A percentile compares a stretch with the other conserved stretches of the same genome.
phyloP scores from a whole-genome alignment of 2,329 filamentous ascomycete genomes.

The Xylariaceae sp. region DNA sequence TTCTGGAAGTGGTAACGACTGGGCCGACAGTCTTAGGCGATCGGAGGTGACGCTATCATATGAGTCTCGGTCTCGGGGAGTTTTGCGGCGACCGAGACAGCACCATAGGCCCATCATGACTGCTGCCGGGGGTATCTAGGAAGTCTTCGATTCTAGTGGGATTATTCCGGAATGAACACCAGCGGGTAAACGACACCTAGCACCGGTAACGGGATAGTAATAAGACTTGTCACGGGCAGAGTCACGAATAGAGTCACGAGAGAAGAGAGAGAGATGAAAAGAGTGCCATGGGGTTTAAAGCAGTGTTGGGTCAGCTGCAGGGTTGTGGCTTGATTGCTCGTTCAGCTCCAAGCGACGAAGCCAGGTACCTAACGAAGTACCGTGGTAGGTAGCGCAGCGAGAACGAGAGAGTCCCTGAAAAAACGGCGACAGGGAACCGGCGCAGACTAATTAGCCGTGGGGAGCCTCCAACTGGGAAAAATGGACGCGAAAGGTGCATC shows the following conservation, averaged over 20 bases:
- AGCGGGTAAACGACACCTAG: not conserved
- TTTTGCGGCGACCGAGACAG: constrained; percentile 12
- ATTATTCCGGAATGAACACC: not conserved
- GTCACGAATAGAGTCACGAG: not conserved
- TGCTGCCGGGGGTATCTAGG: not conserved
- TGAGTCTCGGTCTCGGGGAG: not conserved
- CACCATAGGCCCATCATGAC: constrained; percentile 14
- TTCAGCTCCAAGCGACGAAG: not conserved
- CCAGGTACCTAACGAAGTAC: not conserved
- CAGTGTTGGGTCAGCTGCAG: not conserved
- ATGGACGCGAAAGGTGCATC: not conserved
- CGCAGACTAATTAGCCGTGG: not conserved
- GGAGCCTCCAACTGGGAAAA: not conserved
- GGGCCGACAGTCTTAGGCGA: not conserved
- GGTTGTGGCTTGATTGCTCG: not conserved
- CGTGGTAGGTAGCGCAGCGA: too few species aligned
- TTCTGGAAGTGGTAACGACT: not conserved
- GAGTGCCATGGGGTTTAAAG: not conserved
- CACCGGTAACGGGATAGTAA: not conserved
- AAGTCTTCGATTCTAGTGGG: not conserved
- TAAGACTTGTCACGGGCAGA: constrained; percentile 1
- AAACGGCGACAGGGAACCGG: not conserved
- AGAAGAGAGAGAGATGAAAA: not conserved
- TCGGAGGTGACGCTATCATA: not conserved
- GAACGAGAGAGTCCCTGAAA: not conserved